These are phyloP conservation scores for Heterobasidion irregulare DNA, from an alignment of 1,284 basidiomycete species.

Conservation along the genomic window DNA sequence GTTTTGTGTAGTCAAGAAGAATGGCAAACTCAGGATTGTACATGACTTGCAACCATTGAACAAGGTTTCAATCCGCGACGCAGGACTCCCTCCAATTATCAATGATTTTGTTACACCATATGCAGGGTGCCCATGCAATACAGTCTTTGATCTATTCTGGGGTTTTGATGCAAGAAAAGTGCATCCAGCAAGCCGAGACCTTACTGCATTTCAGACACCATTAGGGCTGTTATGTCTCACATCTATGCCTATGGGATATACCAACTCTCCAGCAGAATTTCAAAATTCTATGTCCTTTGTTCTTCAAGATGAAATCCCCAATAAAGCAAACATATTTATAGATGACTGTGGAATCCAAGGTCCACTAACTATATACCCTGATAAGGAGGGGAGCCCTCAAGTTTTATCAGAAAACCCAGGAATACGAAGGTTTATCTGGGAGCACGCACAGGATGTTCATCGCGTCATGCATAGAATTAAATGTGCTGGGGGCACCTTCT, in stretches of 20 bases:
- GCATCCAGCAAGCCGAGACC: neutral
- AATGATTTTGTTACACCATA: constrained; percentile 26
- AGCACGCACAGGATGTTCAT: constrained; percentile 23
- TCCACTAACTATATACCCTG: constrained; percentile 6
- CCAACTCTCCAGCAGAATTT: neutral
- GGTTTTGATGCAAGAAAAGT: constrained; percentile 16
- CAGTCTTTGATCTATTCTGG: constrained; percentile 18
- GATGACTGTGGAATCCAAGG: constrained; percentile 11
- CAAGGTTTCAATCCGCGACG: constrained; percentile 20
- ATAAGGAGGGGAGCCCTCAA: constrained; percentile 18
- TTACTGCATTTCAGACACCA: constrained; percentile 6
- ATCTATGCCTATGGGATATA: too few species aligned
- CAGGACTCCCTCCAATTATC: constrained; percentile 18
- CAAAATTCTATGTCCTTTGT: constrained; percentile 1
- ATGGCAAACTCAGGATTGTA: constrained; percentile 18
- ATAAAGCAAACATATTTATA: constrained; percentile 18
- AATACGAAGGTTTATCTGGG: constrained; percentile 26
- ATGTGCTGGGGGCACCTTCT: constrained; percentile 14
- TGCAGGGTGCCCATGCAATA: constrained; percentile 18
- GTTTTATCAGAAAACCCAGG: constrained; percentile 21
- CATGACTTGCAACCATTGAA: constrained; percentile 25
- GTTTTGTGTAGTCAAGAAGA: constrained; percentile 26
- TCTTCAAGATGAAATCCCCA: constrained; percentile 13
- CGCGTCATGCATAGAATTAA: constrained; percentile 16
- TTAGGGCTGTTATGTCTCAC: constrained; percentile 6